A percentile compares a stretch with the other conserved stretches of the same genome.
phyloP scores from a whole-genome alignment of 2,329 filamentous ascomycete species.

The Trichophyton benhamiae region DNA sequence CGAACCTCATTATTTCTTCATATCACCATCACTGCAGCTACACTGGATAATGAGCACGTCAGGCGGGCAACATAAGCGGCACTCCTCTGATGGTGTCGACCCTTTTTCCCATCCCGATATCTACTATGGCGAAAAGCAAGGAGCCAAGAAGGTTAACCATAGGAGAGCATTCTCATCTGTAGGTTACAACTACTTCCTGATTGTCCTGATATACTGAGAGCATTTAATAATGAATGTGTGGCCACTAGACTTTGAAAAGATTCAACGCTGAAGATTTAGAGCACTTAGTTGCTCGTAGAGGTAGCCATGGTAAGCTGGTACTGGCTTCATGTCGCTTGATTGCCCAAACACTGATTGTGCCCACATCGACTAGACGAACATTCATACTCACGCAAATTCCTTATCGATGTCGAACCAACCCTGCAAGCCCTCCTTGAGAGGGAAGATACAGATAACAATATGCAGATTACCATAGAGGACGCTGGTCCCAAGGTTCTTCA shows the following conservation, averaged over 20 bases:
- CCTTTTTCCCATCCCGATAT: conserved; percentile 46
- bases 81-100: conserved; percentile 37
- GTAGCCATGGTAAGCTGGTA: conserved; percentile 32
- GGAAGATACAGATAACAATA: conserved; percentile 88
- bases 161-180: conserved; percentile 12
- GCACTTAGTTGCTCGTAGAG: conserved; percentile 28
- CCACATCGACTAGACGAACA: conserved; percentile 51
- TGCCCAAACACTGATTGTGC: not conserved
- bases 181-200: not conserved
- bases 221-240: conserved; percentile 9
- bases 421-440: conserved; percentile 65
- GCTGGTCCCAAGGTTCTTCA: conserved; percentile 81
- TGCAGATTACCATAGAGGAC: conserved; percentile 97
- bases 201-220: not conserved
- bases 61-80: conserved; percentile 14
- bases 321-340: not conserved
- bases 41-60: conserved; percentile 10
- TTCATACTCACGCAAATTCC: conserved; percentile 61
- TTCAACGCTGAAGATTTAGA: conserved; percentile 28
- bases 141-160: conserved; percentile 19
- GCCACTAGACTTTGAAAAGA: conserved; percentile 24
- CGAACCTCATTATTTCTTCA: not conserved
- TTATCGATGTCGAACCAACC: conserved; percentile 76
- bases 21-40: not conserved
- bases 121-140: conserved; percentile 46